Percentiles rank a stretch among this genome's conserved stretches.
Evolutionary conservation across 768 basidiomycete genomes (phyloP).

Genomic region (Rhizopogon salebrosus): DNA sequence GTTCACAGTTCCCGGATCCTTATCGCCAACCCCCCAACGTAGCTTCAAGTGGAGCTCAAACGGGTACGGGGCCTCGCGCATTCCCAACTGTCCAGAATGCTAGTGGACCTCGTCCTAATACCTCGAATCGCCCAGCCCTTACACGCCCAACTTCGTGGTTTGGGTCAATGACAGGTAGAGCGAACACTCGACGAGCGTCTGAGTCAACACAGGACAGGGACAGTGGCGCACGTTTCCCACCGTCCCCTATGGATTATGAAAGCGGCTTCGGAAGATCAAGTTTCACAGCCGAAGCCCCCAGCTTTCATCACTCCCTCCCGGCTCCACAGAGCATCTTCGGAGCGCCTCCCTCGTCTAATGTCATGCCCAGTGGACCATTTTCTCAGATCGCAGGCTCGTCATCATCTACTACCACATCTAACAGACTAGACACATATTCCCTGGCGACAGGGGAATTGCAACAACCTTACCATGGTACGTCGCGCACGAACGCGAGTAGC

Average conservation of each 20-base stretch:
- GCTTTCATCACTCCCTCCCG: background rate
- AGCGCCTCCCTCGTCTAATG: background rate
- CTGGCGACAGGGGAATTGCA: background rate
- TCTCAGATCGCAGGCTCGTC: background rate
- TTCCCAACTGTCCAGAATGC: background rate
- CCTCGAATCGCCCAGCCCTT: background rate
- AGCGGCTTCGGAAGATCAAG: background rate
- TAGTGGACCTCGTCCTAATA: background rate
- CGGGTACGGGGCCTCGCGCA: background rate
- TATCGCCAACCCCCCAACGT: background rate
- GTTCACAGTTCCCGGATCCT: background rate
- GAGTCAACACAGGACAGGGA: background rate
- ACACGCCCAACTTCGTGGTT: slow-evolving; percentile 1
- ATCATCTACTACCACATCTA: background rate
- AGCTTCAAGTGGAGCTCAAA: background rate
- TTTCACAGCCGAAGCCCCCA: background rate
- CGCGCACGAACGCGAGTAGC: background rate
- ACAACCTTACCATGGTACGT: background rate
- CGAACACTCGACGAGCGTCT: background rate
- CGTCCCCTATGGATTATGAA: background rate
- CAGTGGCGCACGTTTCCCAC: background rate
- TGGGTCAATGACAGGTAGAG: slow-evolving; percentile 1
- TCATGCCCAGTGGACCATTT: background rate
- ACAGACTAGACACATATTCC: background rate
- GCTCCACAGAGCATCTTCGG: background rate